Conservation (phyloP, 169 alveolate genomes). For the Plasmodium gonderi region DNA sequence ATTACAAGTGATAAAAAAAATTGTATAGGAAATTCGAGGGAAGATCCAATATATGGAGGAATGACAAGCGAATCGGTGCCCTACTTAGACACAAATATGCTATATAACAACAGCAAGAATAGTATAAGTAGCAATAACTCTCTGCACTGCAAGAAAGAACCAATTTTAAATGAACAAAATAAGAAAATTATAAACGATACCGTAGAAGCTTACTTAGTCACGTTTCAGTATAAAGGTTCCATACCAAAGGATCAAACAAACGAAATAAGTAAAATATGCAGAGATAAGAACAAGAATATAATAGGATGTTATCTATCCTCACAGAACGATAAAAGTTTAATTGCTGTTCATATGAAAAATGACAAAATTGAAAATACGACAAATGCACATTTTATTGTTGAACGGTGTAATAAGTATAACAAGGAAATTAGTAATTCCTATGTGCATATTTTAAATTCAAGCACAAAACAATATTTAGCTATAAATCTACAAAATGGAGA, state of each 20-base stretch:
- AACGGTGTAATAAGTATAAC: slow-evolving; percentile 51
- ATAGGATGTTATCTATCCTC: slow-evolving; percentile 31
- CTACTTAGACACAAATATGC: background rate
- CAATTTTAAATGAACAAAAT: background rate
- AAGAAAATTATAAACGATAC: background rate
- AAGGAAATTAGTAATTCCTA: slow-evolving; percentile 28
- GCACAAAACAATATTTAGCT: slow-evolving; percentile 35
- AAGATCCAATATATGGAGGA: background rate
- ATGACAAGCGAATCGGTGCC: background rate
- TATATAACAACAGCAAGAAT: background rate
- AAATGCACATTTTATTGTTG: slow-evolving; percentile 36
- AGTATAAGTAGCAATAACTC: background rate
- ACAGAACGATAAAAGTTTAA: background rate
- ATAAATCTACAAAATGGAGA: slow-evolving; percentile 17
- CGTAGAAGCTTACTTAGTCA: slow-evolving; percentile 2
- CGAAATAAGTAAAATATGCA: background rate
- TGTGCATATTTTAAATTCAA: slow-evolving; percentile 56
- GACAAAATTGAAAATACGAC: slow-evolving; percentile 6
- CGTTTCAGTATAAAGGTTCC: slow-evolving; percentile 57
- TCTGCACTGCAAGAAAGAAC: background rate
- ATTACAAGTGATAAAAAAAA: background rate
- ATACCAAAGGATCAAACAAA: slow-evolving; percentile 38
- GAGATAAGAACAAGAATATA: slow-evolving; percentile 10
- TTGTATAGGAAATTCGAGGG: background rate
- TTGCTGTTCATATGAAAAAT: slow-evolving; percentile 28